Conservation (phyloP, 225 moss, liverwort and hornwort species). For the Sphagnum contortum region DNA sequence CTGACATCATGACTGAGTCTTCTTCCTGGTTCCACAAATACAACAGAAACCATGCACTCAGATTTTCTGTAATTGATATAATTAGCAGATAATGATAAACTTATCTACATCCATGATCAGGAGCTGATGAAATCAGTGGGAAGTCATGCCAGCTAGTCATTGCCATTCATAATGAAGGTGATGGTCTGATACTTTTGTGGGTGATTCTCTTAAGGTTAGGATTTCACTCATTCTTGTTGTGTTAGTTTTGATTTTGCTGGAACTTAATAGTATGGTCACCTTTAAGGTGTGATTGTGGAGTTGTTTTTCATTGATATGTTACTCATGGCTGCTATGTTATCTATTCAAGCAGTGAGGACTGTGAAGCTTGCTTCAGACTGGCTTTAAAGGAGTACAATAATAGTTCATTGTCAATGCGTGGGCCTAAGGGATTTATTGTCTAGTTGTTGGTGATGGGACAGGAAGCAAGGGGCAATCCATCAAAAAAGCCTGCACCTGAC, state of each 20-base stretch:
- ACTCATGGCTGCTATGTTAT: background rate
- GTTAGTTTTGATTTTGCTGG: background rate
- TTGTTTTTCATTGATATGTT: background rate
- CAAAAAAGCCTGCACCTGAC: constrained; percentile 93
- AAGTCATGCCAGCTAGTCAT: too few species aligned
- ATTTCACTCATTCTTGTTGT: background rate
- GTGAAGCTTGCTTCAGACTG: background rate
- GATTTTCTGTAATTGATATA: too few species aligned
- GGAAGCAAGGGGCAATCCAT: constrained; percentile 96
- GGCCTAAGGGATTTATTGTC: background rate
- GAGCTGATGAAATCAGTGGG: too few species aligned
- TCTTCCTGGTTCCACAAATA: too few species aligned
- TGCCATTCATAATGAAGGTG: too few species aligned
- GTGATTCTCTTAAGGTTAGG: too few species aligned
- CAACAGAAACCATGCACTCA: too few species aligned
- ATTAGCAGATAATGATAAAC: too few species aligned
- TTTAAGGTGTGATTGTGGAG: background rate
- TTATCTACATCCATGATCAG: too few species aligned
- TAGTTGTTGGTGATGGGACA: constrained; percentile 17
- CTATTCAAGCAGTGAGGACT: background rate
- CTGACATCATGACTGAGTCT: too few species aligned
- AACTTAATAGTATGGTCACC: background rate
- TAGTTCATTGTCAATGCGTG: constrained; percentile 3
- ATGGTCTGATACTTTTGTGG: too few species aligned
- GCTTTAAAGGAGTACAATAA: too few species aligned